These are phyloP conservation scores for Elymus sibiricus DNA, from an alignment of 176 grass and related monocot genomes.

Conservation along the genomic window DNA sequence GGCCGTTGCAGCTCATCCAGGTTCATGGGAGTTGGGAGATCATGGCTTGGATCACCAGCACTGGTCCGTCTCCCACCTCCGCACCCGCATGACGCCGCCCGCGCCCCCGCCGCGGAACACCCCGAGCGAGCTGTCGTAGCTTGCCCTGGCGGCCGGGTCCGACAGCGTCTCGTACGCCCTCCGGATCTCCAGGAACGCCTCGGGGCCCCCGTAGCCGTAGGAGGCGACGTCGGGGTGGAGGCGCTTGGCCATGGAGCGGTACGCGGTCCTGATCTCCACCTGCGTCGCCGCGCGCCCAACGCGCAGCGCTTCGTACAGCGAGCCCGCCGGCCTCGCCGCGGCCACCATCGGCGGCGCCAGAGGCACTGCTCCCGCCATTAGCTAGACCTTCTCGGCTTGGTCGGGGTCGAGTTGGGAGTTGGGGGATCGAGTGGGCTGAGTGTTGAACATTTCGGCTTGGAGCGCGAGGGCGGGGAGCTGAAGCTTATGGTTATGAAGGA, in stretches of 20 bases:
- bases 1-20: background rate
- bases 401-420: background rate
- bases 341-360: background rate
- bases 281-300: slow-evolving; percentile 51
- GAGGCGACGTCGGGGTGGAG: slow-evolving; percentile 56
- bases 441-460: background rate
- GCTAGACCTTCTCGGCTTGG: background rate
- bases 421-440: background rate
- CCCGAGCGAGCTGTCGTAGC: slow-evolving; percentile 51
- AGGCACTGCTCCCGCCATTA: slow-evolving; percentile 20
- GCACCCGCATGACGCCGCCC: background rate
- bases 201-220: background rate
- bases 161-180: slow-evolving; percentile 65
- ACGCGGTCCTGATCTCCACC: slow-evolving; percentile 62
- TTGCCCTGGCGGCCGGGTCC: slow-evolving; percentile 42
- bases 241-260: slow-evolving; percentile 67
- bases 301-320: slow-evolving; percentile 49
- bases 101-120: background rate
- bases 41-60: slow-evolving; percentile 43
- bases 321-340: background rate
- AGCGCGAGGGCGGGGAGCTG: background rate
- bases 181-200: slow-evolving; percentile 57
- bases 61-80: slow-evolving; percentile 72
- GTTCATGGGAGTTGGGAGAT: background rate
- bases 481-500: background rate